Percentiles rank a stretch among this genome's conserved stretches.
Evolutionary conservation across 2,329 filamentous ascomycete genomes (phyloP).

Genomic region (Albophoma yamanashiensis): DNA sequence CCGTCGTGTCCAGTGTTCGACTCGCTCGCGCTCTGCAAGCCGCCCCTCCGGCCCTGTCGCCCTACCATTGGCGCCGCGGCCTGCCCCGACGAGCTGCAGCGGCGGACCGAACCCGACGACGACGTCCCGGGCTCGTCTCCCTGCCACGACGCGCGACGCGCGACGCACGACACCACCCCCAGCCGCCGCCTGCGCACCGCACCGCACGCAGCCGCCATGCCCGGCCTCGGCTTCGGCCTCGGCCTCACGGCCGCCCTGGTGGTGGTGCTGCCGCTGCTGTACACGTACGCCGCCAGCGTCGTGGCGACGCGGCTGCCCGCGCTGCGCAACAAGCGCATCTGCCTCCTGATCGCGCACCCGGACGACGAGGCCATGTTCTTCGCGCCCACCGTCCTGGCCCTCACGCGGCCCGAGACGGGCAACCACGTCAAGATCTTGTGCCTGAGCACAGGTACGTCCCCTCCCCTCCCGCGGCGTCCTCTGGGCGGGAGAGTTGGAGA

Average conservation of each 20-base stretch:
- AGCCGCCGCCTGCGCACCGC: not conserved
- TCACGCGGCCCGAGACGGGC: conserved; percentile 66
- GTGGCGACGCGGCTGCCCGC: conserved; percentile 47
- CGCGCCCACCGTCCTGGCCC: conserved; percentile 73
- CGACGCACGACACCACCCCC: not conserved
- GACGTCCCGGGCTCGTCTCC: no score
- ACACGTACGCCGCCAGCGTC: conserved; percentile 39
- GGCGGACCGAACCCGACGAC: not conserved
- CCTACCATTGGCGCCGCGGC: not conserved
- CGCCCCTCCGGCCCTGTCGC: not conserved
- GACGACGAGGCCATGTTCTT: conserved; percentile 99
- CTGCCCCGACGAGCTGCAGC: not conserved
- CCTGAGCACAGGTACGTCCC: conserved; percentile 60
- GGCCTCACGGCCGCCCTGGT: conserved; percentile 3
- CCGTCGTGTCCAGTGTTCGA: not conserved
- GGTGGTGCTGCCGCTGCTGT: conserved; percentile 35
- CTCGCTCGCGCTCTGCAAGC: not conserved
- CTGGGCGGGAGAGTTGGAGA: no score
- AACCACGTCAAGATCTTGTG: conserved; percentile 95
- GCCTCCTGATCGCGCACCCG: conserved; percentile 88
- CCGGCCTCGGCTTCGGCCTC: not conserved
- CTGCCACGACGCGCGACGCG: no score
- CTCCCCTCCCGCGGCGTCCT: not conserved
- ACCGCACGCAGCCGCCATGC: not conserved
- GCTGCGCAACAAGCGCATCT: conserved; percentile 74